A percentile compares a stretch with the other conserved stretches of the same genome.
Conservation (phyloP, 768 basidiomycete species). For the Strobilomyces confusus region DNA sequence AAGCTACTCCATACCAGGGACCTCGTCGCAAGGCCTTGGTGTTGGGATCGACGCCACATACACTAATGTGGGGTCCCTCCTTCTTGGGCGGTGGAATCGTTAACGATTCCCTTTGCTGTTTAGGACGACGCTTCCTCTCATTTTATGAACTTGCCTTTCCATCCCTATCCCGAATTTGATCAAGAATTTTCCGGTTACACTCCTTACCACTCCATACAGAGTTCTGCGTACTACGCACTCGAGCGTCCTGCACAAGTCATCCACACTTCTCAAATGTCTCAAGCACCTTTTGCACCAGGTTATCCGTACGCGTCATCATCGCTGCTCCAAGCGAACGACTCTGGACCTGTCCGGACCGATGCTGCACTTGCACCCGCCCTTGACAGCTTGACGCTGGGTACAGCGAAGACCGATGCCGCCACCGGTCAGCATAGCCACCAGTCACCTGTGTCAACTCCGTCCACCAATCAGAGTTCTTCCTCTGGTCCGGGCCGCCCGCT, state of each 20-base stretch:
- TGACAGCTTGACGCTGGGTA: neutral
- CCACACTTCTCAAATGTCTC: neutral
- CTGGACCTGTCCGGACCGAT: neutral
- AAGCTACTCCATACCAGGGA: neutral
- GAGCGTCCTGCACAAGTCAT: neutral
- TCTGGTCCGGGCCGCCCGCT: conserved; percentile 9
- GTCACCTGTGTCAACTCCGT: conserved; percentile 13
- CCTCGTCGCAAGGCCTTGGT: neutral
- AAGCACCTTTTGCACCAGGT: neutral
- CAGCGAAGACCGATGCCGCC: conserved; percentile 5
- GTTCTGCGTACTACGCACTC: neutral
- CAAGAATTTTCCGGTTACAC: neutral
- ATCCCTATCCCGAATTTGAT: neutral
- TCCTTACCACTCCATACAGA: neutral
- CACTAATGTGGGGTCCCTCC: conserved; percentile 3
- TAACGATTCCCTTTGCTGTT: neutral
- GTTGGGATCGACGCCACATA: conserved; percentile 2
- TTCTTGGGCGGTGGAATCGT: neutral
- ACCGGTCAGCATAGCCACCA: conserved; percentile 18
- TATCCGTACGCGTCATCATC: neutral
- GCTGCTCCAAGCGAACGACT: neutral
- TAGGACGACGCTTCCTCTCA: conserved; percentile 8
- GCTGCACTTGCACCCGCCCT: neutral
- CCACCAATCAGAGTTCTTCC: conserved; percentile 2
- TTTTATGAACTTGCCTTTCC: neutral